These are phyloP conservation scores for Taphrina confusa DNA, from an alignment of 1,139 yeast species.

Conservation along the genomic window DNA sequence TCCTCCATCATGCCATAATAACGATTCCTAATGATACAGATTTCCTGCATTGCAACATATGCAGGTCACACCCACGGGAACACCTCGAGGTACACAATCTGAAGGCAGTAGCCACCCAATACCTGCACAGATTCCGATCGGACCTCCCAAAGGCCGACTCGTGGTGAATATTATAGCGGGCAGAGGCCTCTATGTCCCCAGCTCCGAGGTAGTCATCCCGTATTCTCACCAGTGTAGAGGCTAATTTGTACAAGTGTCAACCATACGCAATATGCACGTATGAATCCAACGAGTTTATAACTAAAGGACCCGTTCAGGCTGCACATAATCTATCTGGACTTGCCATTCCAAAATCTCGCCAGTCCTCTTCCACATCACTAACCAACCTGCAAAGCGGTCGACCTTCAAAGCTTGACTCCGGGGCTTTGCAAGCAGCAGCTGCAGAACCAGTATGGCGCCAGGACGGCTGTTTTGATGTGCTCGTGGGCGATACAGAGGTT, in stretches of 20 bases:
- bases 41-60: conserved; percentile 30
- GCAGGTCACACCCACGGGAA: conserved; percentile 31
- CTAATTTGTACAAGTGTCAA: conserved; percentile 16
- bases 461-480: conserved; percentile 87
- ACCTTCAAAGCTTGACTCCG: conserved; percentile 35
- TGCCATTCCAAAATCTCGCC: conserved; percentile 36
- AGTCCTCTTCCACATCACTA: conserved; percentile 40
- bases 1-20: not conserved
- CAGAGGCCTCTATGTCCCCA: conserved; percentile 58
- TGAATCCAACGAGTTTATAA: conserved; percentile 86
- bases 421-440: conserved; percentile 46
- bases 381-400: conserved; percentile 41
- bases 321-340: conserved; percentile 31
- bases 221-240: no score
- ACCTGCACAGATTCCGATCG: conserved; percentile 37
- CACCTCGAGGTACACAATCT: conserved; percentile 28
- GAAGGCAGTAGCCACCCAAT: conserved; percentile 21
- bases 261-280: conserved; percentile 85
- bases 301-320: conserved; percentile 60
- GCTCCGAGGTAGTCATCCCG: conserved; percentile 62
- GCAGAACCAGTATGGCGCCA: conserved; percentile 85
- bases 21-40: not conserved
- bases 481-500: conserved; percentile 72
- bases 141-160: conserved; percentile 60
- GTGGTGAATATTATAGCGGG: conserved; percentile 82